Percentiles rank a stretch among this genome's conserved stretches.
Conservation (phyloP, 352 stramenopile species). For the Pseudoperonospora humuli region DNA sequence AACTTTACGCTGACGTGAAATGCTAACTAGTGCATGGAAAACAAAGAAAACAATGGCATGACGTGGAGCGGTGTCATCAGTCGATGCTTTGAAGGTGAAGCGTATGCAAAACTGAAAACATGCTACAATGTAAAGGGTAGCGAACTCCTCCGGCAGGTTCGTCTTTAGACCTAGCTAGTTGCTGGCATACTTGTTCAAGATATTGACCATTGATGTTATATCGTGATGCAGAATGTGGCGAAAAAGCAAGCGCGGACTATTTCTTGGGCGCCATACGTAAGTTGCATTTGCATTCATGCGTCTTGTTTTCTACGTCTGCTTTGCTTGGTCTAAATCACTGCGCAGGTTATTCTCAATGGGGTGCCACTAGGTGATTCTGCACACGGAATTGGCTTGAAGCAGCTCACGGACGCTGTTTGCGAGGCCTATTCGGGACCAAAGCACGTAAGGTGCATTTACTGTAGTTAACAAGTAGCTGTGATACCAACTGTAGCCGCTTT, state of each 20-base stretch:
- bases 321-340: neutral
- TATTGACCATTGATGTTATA: conserved; percentile 2
- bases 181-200: neutral
- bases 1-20: conserved; percentile 3
- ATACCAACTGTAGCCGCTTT: neutral
- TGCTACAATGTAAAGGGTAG: conserved; percentile 60
- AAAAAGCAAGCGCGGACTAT: conserved; percentile 41
- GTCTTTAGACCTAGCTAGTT: neutral
- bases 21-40: conserved; percentile 51
- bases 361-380: conserved; percentile 43
- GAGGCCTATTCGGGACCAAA: conserved; percentile 50
- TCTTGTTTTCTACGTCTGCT: neutral
- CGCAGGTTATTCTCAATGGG: conserved; percentile 54
- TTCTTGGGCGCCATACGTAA: conserved; percentile 67
- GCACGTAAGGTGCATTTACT: conserved; percentile 22
- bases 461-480: neutral
- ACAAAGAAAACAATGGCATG: conserved; percentile 64
- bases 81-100: conserved; percentile 52
- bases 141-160: conserved; percentile 47
- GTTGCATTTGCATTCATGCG: conserved; percentile 6
- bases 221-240: conserved; percentile 34
- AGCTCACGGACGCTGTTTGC: conserved; percentile 60
- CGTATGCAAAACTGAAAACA: conserved; percentile 40
- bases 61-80: conserved; percentile 58
- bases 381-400: conserved; percentile 58